These are phyloP conservation scores for Saccharomycopsis hybrid DNA, from an alignment of 1,139 yeast genomes.

Conservation along the genomic window DNA sequence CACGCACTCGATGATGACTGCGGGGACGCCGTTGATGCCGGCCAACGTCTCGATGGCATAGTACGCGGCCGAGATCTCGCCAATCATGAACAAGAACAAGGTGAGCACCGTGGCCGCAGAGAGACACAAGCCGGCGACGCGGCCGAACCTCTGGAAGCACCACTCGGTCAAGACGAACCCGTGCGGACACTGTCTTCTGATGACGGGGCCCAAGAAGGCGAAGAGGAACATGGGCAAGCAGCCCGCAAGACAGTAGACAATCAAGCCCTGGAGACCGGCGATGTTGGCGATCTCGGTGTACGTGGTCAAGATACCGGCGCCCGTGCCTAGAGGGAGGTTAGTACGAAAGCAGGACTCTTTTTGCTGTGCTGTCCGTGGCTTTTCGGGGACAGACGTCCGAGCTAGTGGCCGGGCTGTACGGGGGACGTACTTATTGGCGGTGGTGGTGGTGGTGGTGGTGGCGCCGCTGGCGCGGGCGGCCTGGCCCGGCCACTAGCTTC, in stretches of 20 bases:
- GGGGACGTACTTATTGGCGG: too few relatives aligned
- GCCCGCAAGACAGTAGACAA: conserved; percentile 81
- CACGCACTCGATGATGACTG: conserved; percentile 80
- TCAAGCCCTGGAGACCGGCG: conserved; percentile 80
- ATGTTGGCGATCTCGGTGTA: conserved; percentile 82
- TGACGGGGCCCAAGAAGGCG: conserved; percentile 75
- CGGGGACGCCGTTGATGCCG: conserved; percentile 73
- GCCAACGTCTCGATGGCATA: conserved; percentile 73
- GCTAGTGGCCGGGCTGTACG: too few relatives aligned
- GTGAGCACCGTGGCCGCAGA: conserved; percentile 81
- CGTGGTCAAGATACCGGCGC: conserved; percentile 85
- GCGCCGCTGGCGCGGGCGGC: too few relatives aligned
- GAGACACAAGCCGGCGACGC: conserved; percentile 62
- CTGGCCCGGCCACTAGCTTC: too few relatives aligned
- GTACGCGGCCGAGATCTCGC: conserved; percentile 77
- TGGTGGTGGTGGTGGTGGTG: too few relatives aligned
- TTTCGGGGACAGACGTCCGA: too few relatives aligned
- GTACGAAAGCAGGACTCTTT: too few relatives aligned
- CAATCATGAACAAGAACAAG: conserved; percentile 80
- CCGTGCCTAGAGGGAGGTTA: conserved; percentile 51
- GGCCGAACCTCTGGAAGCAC: conserved; percentile 79
- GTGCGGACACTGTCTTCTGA: conserved; percentile 73
- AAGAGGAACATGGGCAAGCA: conserved; percentile 79
- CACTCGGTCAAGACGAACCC: conserved; percentile 95
- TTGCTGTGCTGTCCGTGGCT: too few relatives aligned